These are phyloP conservation scores for Macaranga tanarius DNA, from an alignment of 441 rosid genomes.

Conservation along the genomic window DNA sequence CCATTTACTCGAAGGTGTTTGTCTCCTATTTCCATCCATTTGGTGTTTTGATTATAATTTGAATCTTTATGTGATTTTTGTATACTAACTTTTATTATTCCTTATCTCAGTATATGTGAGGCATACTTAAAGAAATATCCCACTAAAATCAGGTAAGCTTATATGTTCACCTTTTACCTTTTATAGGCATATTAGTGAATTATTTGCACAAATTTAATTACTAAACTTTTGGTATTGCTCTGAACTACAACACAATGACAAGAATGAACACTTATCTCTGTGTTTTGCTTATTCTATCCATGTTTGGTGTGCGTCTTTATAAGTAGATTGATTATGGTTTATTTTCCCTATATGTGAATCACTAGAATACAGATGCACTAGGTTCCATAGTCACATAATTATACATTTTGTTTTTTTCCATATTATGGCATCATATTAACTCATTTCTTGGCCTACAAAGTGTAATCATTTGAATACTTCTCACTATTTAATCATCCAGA, in stretches of 20 bases:
- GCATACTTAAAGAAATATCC: constrained; percentile 90
- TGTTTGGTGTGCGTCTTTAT: background rate
- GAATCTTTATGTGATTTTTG: too few relatives aligned
- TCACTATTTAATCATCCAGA: too few relatives aligned
- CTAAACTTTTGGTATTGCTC: background rate
- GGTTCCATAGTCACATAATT: background rate
- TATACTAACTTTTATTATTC: background rate
- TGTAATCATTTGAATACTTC: too few relatives aligned
- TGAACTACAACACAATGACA: background rate
- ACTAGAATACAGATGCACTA: background rate
- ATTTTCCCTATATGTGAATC: background rate
- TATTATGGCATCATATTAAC: too few relatives aligned
- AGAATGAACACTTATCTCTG: background rate
- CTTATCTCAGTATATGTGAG: constrained; percentile 76
- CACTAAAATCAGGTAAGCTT: constrained; percentile 71
- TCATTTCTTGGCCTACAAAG: too few relatives aligned
- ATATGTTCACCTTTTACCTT: background rate
- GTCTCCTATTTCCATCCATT: background rate
- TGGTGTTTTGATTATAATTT: background rate
- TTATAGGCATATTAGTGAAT: background rate
- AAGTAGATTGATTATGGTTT: background rate
- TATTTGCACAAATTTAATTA: background rate
- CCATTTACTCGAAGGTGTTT: constrained; percentile 70
- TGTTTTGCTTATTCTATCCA: background rate
- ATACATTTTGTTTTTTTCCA: too few relatives aligned